Evolutionary conservation across 352 stramenopile species (phyloP).

Genomic region (Achlya hypogyna): DNA sequence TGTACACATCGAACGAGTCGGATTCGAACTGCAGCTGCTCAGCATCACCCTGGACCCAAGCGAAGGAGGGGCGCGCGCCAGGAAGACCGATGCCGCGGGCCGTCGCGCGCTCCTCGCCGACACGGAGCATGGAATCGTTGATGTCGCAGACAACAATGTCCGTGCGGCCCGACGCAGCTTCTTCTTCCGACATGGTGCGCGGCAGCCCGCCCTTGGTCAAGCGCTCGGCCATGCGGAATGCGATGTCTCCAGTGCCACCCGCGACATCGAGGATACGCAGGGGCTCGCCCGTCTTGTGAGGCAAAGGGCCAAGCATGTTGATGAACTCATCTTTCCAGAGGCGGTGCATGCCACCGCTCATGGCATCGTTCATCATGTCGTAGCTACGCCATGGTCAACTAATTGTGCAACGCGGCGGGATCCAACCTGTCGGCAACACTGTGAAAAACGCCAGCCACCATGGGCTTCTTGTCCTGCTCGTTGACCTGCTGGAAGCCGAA

Average conservation of each 20-base stretch:
- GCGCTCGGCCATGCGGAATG: conserved; percentile 92
- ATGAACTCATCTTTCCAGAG: conserved; percentile 98
- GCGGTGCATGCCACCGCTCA: conserved; percentile 93
- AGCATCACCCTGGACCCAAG: conserved; percentile 94
- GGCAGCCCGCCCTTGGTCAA: conserved; percentile 26
- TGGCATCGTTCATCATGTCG: conserved; percentile 99
- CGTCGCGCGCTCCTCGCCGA: conserved; percentile 84
- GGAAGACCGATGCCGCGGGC: conserved; percentile 47
- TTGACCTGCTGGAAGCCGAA: conserved; percentile 87
- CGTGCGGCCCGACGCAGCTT: conserved; percentile 26
- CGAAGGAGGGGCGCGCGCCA: conserved; percentile 48
- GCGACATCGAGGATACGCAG: conserved; percentile 93
- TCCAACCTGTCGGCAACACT: conserved; percentile 92
- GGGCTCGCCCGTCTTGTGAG: conserved; percentile 27
- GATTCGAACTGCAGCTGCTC: conserved; percentile 92
- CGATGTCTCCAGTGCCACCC: conserved; percentile 97
- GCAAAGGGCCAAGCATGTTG: conserved; percentile 63
- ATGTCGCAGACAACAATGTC: conserved; percentile 98
- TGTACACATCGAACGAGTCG: conserved; percentile 97
- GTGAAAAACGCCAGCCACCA: conserved; percentile 96
- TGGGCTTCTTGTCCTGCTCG: conserved; percentile 89
- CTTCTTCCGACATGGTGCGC: conserved; percentile 23
- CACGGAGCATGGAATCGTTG: conserved; percentile 97
- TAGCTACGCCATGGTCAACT: conserved; percentile 33
- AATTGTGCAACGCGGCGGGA: not conserved